phyloP scores from a whole-genome alignment of 192 early-diverging fungal genomes.

The Podila clonocystis region DNA sequence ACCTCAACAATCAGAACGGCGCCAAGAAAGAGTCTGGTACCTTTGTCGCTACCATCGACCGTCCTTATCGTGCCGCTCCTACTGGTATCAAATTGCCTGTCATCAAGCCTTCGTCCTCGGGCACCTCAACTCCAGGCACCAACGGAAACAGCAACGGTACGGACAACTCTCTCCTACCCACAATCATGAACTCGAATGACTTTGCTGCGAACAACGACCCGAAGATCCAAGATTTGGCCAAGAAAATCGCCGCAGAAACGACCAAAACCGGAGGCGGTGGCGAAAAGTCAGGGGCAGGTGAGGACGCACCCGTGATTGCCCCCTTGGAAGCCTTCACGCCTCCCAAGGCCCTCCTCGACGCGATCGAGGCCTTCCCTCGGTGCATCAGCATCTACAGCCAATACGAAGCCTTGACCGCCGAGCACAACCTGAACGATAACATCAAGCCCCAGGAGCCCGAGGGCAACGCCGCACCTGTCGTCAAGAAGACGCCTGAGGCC shows the following conservation, averaged over 20 bases:
- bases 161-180: neutral
- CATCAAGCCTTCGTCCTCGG: slow-evolving; percentile 3
- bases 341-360: slow-evolving; percentile 15
- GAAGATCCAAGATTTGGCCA: slow-evolving; percentile 30
- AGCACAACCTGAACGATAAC: slow-evolving; percentile 22
- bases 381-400: slow-evolving; percentile 50
- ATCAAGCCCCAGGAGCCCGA: neutral
- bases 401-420: slow-evolving; percentile 30
- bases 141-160: neutral
- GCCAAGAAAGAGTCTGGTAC: neutral
- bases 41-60: slow-evolving; percentile 2
- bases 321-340: slow-evolving; percentile 44
- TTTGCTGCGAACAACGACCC: slow-evolving; percentile 27
- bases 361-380: slow-evolving; percentile 22
- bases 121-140: neutral
- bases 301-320: slow-evolving; percentile 37
- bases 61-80: slow-evolving; percentile 39
- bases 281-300: slow-evolving; percentile 2
- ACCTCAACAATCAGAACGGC: neutral
- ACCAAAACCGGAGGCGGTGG: too few relatives aligned
- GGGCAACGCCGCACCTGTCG: neutral
- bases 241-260: neutral
- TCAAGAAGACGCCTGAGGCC: neutral
- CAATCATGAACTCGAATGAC: slow-evolving; percentile 12
- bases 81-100: slow-evolving; percentile 35